phyloP scores from a whole-genome alignment of 2,329 filamentous ascomycete genomes.

The Curvularia verruculosa region DNA sequence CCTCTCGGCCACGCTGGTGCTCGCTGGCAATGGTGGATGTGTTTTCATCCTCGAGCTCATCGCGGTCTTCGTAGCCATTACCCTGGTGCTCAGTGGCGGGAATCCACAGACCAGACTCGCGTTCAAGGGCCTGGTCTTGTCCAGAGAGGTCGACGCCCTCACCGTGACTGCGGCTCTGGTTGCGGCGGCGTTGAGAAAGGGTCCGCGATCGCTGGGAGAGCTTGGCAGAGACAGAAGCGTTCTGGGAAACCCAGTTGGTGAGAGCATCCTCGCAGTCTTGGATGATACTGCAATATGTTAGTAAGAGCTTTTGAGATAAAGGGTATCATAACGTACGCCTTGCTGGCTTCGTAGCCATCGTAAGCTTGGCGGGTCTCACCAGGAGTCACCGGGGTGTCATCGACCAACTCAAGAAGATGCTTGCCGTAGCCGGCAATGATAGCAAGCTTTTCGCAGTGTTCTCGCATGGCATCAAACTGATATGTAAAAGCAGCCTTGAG shows the following conservation, averaged over 20 bases:
- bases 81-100: constrained; percentile 71
- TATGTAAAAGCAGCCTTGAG: constrained; percentile 98
- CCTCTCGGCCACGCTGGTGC: constrained; percentile 54
- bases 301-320: background rate
- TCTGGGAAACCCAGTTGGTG: constrained; percentile 94
- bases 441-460: constrained; percentile 97
- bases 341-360: constrained; percentile 97
- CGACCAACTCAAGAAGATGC: constrained; percentile 94
- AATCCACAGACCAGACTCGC: constrained; percentile 81
- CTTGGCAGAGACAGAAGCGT: constrained; percentile 85
- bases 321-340: constrained; percentile 62
- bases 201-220: constrained; percentile 87
- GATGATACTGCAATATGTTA: constrained; percentile 70
- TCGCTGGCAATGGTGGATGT: constrained; percentile 50
- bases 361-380: constrained; percentile 96
- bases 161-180: constrained; percentile 67
- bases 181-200: constrained; percentile 76
- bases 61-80: constrained; percentile 68
- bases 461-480: constrained; percentile 95
- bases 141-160: constrained; percentile 82
- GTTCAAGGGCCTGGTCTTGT: constrained; percentile 80
- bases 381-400: constrained; percentile 95
- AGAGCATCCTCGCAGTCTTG: constrained; percentile 98
- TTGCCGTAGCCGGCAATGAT: constrained; percentile 98
- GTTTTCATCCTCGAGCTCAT: constrained; percentile 64